Base-by-base conservation (phyloP, 352 stramenopile species). In the Globisporangium abappressorium region DNA sequence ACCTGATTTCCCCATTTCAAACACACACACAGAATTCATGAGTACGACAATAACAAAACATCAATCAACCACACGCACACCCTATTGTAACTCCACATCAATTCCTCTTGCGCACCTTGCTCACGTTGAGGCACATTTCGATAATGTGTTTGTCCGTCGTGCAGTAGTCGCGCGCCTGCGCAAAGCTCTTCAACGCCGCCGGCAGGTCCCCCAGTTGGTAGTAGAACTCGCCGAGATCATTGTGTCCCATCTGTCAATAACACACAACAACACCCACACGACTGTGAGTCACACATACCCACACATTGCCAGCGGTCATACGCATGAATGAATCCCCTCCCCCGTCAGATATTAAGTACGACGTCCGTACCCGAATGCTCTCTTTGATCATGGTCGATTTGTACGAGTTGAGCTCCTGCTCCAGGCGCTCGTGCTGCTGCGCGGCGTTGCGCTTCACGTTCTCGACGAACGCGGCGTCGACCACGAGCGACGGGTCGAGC, bases 381-480 rank as follows among this genome's bases (percentile, higher is more conserved):
- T 97, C 89, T 70, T 97, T 97, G 81, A 97, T 95, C 82, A 95
- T 91, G 18, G 83, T 95, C 38, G 86, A 95, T 74, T 97, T 97
- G 79, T 95, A 97, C 75, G 88, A 95, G 65, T 95, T 94, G 20
- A 97, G 81, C 67, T 97, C 89, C 62, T 94, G 87, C 70, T 95
- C 87, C 36, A 97, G 74, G 4, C 85, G 84, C 56, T 94, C 89
- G 57, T 95, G 86, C 66, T 92, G 85, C 43, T 89, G 76, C 26
- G 75, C 72, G 1, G 83, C 82, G 59, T 69, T 90, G 61, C 85
- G 84, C 55, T 84, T 84, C 28, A 91, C 76, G 56, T 38, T 87
- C 46, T 96, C 85, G 22, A 96, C 78, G 36, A 85, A 75, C 20
- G 78, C 61, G 20, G 70, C 38, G 60, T 90, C 80, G 1, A 83